Conservation (phyloP, 2,329 filamentous ascomycete species). For the Shiraia sp. region DNA sequence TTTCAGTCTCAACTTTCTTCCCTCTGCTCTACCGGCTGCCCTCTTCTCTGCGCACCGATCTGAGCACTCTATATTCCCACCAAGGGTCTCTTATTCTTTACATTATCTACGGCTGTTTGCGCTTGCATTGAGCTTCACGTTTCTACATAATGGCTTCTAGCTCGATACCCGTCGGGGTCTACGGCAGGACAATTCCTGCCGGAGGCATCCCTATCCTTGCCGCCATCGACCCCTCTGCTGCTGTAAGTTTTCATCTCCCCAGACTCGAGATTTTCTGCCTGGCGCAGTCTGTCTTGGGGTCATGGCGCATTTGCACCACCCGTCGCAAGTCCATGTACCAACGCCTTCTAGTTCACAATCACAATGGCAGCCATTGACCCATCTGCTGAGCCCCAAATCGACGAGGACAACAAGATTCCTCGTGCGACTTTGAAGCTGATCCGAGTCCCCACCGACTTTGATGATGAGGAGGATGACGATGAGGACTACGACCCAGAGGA, state of each 20-base stretch:
- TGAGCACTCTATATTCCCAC: neutral
- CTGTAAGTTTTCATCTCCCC: constrained; percentile 62
- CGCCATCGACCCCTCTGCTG: constrained; percentile 73
- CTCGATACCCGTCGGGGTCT: constrained; percentile 72
- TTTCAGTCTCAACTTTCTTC: no score
- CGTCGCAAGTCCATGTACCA: constrained; percentile 11
- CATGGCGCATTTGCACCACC: constrained; percentile 6
- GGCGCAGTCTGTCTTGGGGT: neutral
- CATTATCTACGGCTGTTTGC: neutral
- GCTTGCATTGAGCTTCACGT: constrained; percentile 4
- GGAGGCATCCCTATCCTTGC: constrained; percentile 83
- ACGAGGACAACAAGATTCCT: constrained; percentile 53
- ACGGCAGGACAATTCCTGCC: constrained; percentile 87
- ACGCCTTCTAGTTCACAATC: constrained; percentile 75
- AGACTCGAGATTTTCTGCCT: neutral
- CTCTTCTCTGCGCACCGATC: no score
- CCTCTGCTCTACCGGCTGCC: no score
- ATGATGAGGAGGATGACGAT: constrained; percentile 58
- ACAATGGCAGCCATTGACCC: constrained; percentile 99
- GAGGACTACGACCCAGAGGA: constrained; percentile 52
- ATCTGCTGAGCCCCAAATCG: constrained; percentile 62
- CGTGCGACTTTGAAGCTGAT: constrained; percentile 91
- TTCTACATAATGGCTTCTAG: constrained; percentile 38
- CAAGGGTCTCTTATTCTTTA: neutral
- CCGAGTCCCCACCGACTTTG: constrained; percentile 67